Conservation (phyloP, 495 filamentous ascomycete genomes). For the Neurospora sp. region DNA sequence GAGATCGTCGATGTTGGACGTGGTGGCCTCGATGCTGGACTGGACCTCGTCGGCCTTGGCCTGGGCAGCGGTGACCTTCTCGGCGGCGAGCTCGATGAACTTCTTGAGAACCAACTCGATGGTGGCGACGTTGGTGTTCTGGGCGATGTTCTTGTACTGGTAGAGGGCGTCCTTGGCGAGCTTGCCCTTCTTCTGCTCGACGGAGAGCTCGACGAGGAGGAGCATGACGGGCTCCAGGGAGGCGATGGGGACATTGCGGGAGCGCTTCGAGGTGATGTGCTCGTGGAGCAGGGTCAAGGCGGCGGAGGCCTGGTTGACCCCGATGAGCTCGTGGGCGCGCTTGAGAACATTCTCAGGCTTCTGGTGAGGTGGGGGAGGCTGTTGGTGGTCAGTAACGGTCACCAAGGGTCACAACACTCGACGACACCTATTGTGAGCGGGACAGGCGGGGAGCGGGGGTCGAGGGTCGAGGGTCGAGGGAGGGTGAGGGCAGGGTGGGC, state of each 20-base stretch:
- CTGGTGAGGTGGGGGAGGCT: constrained; percentile 92
- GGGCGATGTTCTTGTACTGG: constrained; percentile 98
- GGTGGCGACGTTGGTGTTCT: constrained; percentile 96
- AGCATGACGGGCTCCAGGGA: constrained; percentile 98
- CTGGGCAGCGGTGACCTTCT: constrained; percentile 94
- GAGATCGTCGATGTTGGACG: constrained; percentile 76
- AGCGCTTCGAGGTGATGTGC: constrained; percentile 96
- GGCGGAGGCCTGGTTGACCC: constrained; percentile 83
- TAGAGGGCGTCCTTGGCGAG: constrained; percentile 97
- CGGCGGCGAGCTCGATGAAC: constrained; percentile 93
- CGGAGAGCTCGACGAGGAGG: constrained; percentile 89
- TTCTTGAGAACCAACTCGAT: constrained; percentile 95
- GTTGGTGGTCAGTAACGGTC: constrained; percentile 17
- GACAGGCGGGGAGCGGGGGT: not conserved
- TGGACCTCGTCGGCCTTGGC: constrained; percentile 92
- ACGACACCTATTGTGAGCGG: constrained; percentile 10
- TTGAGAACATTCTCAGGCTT: constrained; percentile 99
- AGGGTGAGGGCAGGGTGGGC: not conserved
- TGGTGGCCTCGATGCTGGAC: constrained; percentile 69
- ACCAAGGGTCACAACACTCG: not conserved
- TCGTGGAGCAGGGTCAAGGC: constrained; percentile 94
- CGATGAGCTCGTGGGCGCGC: constrained; percentile 96
- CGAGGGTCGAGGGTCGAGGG: not conserved
- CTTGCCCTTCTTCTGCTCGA: constrained; percentile 95
- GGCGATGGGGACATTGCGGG: constrained; percentile 91